Base-by-base conservation (phyloP, 768 basidiomycete genomes). In the Phanerochaete carnosa region DNA sequence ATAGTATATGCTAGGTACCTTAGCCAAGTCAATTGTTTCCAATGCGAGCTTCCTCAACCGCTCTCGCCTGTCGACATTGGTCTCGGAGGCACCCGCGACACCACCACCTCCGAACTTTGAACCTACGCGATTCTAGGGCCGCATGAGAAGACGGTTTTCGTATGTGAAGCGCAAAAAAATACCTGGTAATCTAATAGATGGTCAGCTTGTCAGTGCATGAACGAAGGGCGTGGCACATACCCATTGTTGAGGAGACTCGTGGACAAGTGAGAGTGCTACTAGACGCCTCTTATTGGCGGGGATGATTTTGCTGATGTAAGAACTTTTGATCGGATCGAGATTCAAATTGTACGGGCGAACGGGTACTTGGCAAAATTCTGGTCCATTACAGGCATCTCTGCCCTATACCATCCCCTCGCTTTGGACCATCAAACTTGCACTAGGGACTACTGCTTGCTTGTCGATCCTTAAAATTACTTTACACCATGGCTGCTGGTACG, bases 11-110 rank as follows among this genome's bases (percentile, higher is more conserved):
- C 32, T 9, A 66, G 82, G 62, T 66, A 91, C 96, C 80, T 98
- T 98, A 39, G 96, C 95, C 56, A 98, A 83, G 74, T 99, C 97
- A 68, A 99, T 98, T 0, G 96, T 98, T 77, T 98, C 95, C 61
- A 98, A 78, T 2, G 95, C 95, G 49, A 99, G 87, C 77, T 98
- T 98, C 60, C 95, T 79, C 45, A 98, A 80, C 55, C 96, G 89
- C 73, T 99, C 97, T 59, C 96, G 83, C 63, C 97, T 80, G 79
- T 98, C 96, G 19, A 99, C 89, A 72, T 98, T 97, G 33, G 89
- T 89, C 77, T 98, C 97, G 25, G 90, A 93, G 13, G 91, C 93
- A 32, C 96, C 94, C 43, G 96, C 95, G 56, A 95, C 92, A 79
- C 94, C 95, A 72, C 94, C 95, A 49, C 95, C 94, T 62, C 95